A percentile compares a stretch with the other conserved stretches of the same genome.
These are phyloP conservation scores for Saccharomycopsis crataegensis DNA, from an alignment of 1,139 yeast genomes.

Conservation along the genomic window DNA sequence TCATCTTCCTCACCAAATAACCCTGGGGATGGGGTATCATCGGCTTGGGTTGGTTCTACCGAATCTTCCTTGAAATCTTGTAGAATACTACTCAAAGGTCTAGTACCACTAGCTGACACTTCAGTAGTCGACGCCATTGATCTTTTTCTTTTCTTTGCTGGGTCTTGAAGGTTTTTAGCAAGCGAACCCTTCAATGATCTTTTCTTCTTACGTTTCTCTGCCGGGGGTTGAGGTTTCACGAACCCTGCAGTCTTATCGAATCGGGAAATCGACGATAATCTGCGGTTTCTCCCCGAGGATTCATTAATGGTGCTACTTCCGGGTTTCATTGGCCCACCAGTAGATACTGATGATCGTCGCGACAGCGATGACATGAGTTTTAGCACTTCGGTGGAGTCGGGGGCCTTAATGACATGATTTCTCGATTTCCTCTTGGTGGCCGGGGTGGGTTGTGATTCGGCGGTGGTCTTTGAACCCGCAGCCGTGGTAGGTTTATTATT, in stretches of 20 bases:
- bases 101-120: neutral
- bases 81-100: neutral
- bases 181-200: neutral
- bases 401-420: conserved; percentile 1
- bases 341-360: conserved; percentile 8
- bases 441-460: neutral
- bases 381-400: neutral
- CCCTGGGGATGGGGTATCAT: neutral
- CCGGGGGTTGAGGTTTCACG: too few relatives aligned
- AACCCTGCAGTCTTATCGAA: too few relatives aligned
- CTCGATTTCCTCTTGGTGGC: neutral
- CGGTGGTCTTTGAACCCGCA: neutral
- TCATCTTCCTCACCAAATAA: too few relatives aligned
- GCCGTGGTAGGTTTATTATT: too few relatives aligned
- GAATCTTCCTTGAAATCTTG: neutral
- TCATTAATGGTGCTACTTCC: too few relatives aligned
- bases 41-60: neutral
- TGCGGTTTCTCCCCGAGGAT: neutral
- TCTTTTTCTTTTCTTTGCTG: neutral
- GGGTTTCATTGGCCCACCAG: neutral
- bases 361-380: conserved; percentile 2
- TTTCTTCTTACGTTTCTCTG: too few relatives aligned
- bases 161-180: neutral
- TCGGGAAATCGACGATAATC: conserved; percentile 1
- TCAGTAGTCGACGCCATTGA: neutral